These are phyloP conservation scores for Alternaria panax DNA, from an alignment of 2,329 filamentous ascomycete genomes.

Conservation along the genomic window DNA sequence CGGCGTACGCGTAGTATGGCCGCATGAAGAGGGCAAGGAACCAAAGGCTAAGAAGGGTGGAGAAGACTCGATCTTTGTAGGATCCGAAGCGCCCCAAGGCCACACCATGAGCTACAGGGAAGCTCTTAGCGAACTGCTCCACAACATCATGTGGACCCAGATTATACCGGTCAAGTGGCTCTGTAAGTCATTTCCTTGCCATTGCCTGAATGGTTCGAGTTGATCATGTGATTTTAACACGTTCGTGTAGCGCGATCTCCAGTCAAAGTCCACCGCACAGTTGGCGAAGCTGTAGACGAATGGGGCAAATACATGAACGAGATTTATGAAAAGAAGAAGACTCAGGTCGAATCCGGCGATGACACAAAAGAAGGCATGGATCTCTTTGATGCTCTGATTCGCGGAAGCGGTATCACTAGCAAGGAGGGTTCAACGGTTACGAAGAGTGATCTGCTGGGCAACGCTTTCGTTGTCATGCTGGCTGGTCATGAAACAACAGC, in stretches of 20 bases:
- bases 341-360: slow-evolving; percentile 49
- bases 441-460: slow-evolving; percentile 70
- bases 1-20: slow-evolving; percentile 63
- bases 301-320: slow-evolving; percentile 75
- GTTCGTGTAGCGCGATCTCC: slow-evolving; percentile 38
- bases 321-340: slow-evolving; percentile 68
- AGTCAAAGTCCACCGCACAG: slow-evolving; percentile 59
- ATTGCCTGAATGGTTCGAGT: background rate
- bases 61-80: slow-evolving; percentile 43
- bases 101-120: slow-evolving; percentile 69
- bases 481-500: slow-evolving; percentile 85
- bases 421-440: slow-evolving; percentile 40
- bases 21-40: slow-evolving; percentile 63
- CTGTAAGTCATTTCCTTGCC: slow-evolving; percentile 46
- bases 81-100: slow-evolving; percentile 41
- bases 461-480: slow-evolving; percentile 69
- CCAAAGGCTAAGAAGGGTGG: slow-evolving; percentile 32
- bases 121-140: slow-evolving; percentile 67
- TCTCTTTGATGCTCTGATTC: slow-evolving; percentile 59
- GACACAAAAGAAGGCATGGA: slow-evolving; percentile 58
- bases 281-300: slow-evolving; percentile 65
- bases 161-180: slow-evolving; percentile 66
- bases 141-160: slow-evolving; percentile 69
- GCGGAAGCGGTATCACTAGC: slow-evolving; percentile 44
- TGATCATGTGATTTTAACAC: slow-evolving; percentile 5